phyloP scores from a whole-genome alignment of 1,284 basidiomycete genomes.

The Leccinum griseonigrum region DNA sequence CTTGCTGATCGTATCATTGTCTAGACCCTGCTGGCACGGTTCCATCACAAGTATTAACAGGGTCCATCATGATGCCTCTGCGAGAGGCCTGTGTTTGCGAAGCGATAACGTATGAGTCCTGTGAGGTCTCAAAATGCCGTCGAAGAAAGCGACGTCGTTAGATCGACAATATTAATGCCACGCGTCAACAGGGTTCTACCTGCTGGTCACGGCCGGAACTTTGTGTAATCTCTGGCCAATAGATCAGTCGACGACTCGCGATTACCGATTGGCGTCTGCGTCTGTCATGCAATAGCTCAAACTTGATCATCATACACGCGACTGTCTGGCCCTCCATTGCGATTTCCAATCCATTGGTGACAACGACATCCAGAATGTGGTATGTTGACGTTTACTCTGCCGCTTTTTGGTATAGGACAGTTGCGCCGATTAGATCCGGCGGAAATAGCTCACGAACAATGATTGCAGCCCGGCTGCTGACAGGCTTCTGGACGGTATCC shows the following conservation, averaged over 20 bases:
- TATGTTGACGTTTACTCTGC: constrained; percentile 11
- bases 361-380: constrained; percentile 8
- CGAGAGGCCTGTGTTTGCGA: constrained; percentile 11
- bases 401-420: constrained; percentile 9
- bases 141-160: not conserved
- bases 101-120: constrained; percentile 26
- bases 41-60: not conserved
- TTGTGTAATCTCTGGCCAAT: constrained; percentile 8
- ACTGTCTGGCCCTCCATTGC: constrained; percentile 2
- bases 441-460: constrained; percentile 25
- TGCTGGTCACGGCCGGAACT: not conserved
- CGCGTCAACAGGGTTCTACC: constrained; percentile 1
- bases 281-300: not conserved
- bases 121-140: not conserved
- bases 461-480: constrained; percentile 10
- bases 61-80: not conserved
- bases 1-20: not conserved
- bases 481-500: constrained; percentile 1
- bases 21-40: not conserved
- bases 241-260: not conserved
- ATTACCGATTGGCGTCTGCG: not conserved
- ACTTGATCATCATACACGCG: not conserved
- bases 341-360: not conserved
- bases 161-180: constrained; percentile 20
- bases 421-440: constrained; percentile 25